Evolutionary conservation across 2,329 filamentous ascomycete species (phyloP), one percentile per base, ranked within the genome.

Genomic region (Sclerotiophoma versabilis): DNA sequence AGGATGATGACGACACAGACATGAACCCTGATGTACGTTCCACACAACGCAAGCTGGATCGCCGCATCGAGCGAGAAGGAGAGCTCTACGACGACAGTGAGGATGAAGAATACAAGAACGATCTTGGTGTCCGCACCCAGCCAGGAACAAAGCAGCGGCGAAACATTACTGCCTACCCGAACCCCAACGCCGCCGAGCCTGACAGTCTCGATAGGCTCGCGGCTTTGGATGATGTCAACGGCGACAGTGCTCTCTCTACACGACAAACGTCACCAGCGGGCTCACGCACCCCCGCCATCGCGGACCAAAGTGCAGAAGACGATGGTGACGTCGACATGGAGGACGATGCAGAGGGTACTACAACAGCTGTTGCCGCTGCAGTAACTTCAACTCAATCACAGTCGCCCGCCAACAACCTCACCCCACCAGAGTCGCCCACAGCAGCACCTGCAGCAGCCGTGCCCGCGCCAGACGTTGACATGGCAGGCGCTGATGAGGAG

Each of bases 1-100:
- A 89, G 67, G 86, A 77, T 57, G 87, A 89, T 62, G 64, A 91
- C 1, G 93, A 98, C 59, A 91, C 92, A 47, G 93, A 97, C 60
- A 85, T 91, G 64, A 92, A 95, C 72, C 89, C 91, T 64, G 93
- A 98, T 70, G 84, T 84, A 49, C 88, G 93, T 22, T 87, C 88
- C 75, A 96, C 92, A 0, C 85, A 95, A 73, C 88, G 91, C 29
- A 85, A 88, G 59, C 92, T 90, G 81, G 93, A 98, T 60, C 87
- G 92, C 74, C 87, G 84, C 42, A 83, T 92, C 22, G 84, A 87
- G 47, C 86, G 90, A 53, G 86, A 91, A 7, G 90, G 90, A 64
- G 93, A 97, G 70, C 85, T 93, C 26, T 71, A 73, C 36, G 73
- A 76, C n/a, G 90, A 92, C 54, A 90, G 95, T 36, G 96, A 91